Evolutionary conservation across 805 yeast species (phyloP), one percentile per base, ranked within the genome.

Genomic region (Ogataea haglerorum): DNA sequence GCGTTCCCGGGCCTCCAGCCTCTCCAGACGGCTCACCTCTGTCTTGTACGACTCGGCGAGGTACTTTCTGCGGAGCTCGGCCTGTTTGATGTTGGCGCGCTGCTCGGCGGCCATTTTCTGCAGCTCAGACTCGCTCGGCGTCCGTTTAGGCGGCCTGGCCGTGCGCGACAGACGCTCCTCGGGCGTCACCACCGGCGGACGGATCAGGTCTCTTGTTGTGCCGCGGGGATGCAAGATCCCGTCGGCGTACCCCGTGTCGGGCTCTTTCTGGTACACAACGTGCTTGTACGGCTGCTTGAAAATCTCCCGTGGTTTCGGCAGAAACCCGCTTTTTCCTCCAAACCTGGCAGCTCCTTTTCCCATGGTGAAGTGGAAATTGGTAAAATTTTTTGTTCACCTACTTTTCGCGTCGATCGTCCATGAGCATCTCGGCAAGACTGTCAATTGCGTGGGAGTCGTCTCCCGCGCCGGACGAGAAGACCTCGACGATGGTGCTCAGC

Each of bases 261-360:
- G 64, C 38, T 72, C 73, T 28, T 72, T 69, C 13, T 68, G 72
- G 42, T 67, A 73, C 46, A 72, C 72, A 45, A 68, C 57, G 22
- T 78, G 81, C 48, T 74, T 72, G 34, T 72, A 69, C 4, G 89
- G 86, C 40, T 76, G 75, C 53, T 80, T 85, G 65, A 90, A 78
- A 22, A 87, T 79, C 28, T 81, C 77, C 54, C 95, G 80, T 8
- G 86, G 80, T 40, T 67, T 70, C 34, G 97, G 97, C 49, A 90
- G 71, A 36, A 86, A 70, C 59, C 97, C 97, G 35, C 91, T 82
- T 63, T 84, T 83, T 12, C 79, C 79, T 22, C 80, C 79, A 55
- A 64, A 69, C 52, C 68, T 75, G 34, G 74, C 54, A 18, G 69
- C 67, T 38, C 77, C 70, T 50, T 73, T 76, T 38, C 78, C 73